phyloP scores from a whole-genome alignment of 2,329 filamentous ascomycete species.

The Drechslerella dactyloides region DNA sequence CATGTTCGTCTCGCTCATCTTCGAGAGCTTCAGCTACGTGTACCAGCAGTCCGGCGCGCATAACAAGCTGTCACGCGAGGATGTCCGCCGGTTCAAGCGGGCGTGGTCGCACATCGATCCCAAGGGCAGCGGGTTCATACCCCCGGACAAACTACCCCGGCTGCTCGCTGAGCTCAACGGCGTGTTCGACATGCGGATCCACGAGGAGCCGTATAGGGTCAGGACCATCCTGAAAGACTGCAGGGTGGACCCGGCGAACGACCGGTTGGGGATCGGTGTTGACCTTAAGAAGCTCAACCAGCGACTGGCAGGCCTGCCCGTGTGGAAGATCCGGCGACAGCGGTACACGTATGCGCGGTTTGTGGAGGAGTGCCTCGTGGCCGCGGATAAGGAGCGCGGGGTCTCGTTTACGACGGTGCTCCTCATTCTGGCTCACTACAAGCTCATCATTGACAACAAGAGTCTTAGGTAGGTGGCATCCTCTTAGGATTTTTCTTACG shows the following conservation, averaged over 20 bases:
- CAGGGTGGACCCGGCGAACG: conserved; percentile 63
- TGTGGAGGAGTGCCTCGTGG: conserved; percentile 94
- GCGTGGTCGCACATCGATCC: conserved; percentile 97
- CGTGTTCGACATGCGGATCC: conserved; percentile 96
- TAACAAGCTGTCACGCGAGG: conserved; percentile 85
- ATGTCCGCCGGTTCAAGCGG: conserved; percentile 96
- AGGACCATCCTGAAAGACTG: conserved; percentile 85
- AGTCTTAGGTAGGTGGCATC: conserved; percentile 73
- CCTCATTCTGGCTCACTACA: conserved; percentile 97
- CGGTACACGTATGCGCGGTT: conserved; percentile 88
- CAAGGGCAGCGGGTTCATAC: conserved; percentile 86
- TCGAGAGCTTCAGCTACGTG: conserved; percentile 98
- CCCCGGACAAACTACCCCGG: conserved; percentile 84
- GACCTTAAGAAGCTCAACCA: conserved; percentile 77
- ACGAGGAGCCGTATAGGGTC: conserved; percentile 87
- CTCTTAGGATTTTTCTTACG: neutral
- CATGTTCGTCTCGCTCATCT: conserved; percentile 96
- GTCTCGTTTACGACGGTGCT: conserved; percentile 91
- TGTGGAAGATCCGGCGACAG: conserved; percentile 74
- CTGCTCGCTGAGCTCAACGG: conserved; percentile 90
- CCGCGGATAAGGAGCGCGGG: conserved; percentile 84
- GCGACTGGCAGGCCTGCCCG: conserved; percentile 75
- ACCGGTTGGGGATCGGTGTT: conserved; percentile 61
- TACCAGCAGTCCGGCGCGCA: conserved; percentile 96
- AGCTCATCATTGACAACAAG: conserved; percentile 97